phyloP scores from a whole-genome alignment of 2,329 filamentous ascomycete genomes.

The Pseudogymnoascus sp. region DNA sequence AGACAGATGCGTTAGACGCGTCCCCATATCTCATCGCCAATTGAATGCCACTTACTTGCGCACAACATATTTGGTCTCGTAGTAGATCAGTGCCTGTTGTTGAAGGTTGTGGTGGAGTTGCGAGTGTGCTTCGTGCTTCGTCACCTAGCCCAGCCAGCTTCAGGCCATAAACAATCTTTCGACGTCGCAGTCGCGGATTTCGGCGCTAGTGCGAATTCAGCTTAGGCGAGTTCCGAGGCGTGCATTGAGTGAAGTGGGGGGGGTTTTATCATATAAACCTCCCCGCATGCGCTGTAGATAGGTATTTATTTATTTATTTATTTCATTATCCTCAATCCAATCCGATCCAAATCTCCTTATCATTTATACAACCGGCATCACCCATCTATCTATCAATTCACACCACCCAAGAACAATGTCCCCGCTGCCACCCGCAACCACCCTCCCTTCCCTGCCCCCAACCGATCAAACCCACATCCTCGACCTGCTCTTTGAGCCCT shows the following conservation, averaged over 20 bases:
- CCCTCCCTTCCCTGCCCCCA: neutral
- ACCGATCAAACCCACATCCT: slow-evolving; percentile 33
- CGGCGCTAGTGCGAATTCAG: slow-evolving; percentile 2
- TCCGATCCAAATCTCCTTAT: neutral
- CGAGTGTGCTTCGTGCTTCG: slow-evolving; percentile 4
- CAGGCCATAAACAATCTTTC: slow-evolving; percentile 7
- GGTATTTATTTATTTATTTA: neutral
- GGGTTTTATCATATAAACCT: slow-evolving; percentile 5
- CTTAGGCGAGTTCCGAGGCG: slow-evolving; percentile 7
- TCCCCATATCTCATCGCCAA: neutral
- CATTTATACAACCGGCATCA: neutral
- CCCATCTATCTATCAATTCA: neutral
- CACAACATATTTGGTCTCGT: slow-evolving; percentile 47
- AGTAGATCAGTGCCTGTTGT: neutral
- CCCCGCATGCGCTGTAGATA: neutral
- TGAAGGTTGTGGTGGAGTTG: neutral
- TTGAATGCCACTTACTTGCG: slow-evolving; percentile 48
- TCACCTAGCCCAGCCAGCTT: neutral
- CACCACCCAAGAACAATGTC: neutral
- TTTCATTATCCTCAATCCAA: neutral
- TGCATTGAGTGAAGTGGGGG: slow-evolving; percentile 3
- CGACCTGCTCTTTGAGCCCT: slow-evolving; percentile 81
- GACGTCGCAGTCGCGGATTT: slow-evolving; percentile 4
- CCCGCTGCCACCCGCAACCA: neutral
- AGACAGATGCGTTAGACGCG: slow-evolving; percentile 19